phyloP scores from a whole-genome alignment of 148 eudicot genomes.

The Suaeda aralocaspica region DNA sequence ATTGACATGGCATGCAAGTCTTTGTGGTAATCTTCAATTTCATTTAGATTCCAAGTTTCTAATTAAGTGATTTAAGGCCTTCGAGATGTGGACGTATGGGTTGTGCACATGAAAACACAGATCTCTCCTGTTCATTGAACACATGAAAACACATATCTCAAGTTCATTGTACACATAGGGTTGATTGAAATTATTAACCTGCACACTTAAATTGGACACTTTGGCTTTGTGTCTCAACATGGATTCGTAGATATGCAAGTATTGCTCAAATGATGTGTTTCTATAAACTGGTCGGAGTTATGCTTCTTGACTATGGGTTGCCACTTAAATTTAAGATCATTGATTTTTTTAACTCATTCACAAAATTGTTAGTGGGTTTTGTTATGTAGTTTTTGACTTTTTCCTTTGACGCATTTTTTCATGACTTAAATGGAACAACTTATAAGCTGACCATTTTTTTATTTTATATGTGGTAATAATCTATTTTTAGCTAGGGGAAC shows the following conservation, averaged over 20 bases:
- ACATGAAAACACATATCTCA: no score
- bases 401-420: neutral
- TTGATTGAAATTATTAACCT: no score
- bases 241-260: neutral
- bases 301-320: conserved; percentile 2
- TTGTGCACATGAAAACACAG: no score
- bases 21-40: no score
- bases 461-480: conserved; percentile 8
- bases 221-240: neutral
- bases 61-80: no score
- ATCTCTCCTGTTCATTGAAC: no score
- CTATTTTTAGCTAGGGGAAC: conserved; percentile 57
- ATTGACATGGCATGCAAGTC: no score
- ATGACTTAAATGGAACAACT: neutral
- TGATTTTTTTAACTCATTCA: neutral
- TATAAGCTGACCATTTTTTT: conserved; percentile 3
- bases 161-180: no score
- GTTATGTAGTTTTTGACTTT: neutral
- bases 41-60: no score
- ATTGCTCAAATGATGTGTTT: neutral
- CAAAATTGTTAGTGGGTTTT: neutral
- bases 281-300: neutral
- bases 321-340: neutral
- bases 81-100: no score
- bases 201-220: no score